Conservation (phyloP, 164 flowering plant species). For the Sextonia rubra region DNA sequence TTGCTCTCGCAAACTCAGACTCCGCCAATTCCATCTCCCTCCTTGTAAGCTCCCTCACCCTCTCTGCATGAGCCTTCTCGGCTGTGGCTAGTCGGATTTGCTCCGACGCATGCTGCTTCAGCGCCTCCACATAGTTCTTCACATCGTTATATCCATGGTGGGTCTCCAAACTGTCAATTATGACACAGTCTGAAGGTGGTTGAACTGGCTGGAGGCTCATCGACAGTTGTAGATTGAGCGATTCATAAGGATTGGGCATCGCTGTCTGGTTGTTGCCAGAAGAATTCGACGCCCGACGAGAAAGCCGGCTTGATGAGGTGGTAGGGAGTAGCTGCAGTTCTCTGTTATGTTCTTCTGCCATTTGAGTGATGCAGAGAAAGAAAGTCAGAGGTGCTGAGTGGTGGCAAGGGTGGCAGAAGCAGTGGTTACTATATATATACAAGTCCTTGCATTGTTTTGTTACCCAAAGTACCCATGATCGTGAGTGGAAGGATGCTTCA, state of each 20-base stretch:
- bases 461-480: constrained; percentile 19
- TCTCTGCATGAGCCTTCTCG: constrained; percentile 93
- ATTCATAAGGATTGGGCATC: constrained; percentile 7
- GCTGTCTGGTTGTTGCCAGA: constrained; percentile 14
- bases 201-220: constrained; percentile 48
- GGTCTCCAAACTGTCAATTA: neutral
- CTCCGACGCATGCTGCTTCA: constrained; percentile 85
- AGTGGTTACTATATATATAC: constrained; percentile 26
- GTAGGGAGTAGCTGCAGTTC: constrained; percentile 64
- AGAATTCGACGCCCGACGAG: constrained; percentile 20
- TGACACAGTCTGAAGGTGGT: constrained; percentile 18
- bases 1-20: constrained; percentile 76
- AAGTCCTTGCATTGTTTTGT: neutral
- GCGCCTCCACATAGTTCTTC: constrained; percentile 38
- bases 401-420: constrained; percentile 26
- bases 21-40: constrained; percentile 92
- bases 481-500: neutral
- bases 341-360: constrained; percentile 52
- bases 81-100: constrained; percentile 75
- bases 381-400: constrained; percentile 9
- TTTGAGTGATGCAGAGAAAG: constrained; percentile 12
- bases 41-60: constrained; percentile 75
- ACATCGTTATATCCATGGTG: neutral
- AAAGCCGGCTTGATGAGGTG: constrained; percentile 22
- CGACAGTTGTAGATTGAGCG: constrained; percentile 71